Conservation (phyloP, 805 yeast genomes). For the Kodamaea fukazawae region DNA sequence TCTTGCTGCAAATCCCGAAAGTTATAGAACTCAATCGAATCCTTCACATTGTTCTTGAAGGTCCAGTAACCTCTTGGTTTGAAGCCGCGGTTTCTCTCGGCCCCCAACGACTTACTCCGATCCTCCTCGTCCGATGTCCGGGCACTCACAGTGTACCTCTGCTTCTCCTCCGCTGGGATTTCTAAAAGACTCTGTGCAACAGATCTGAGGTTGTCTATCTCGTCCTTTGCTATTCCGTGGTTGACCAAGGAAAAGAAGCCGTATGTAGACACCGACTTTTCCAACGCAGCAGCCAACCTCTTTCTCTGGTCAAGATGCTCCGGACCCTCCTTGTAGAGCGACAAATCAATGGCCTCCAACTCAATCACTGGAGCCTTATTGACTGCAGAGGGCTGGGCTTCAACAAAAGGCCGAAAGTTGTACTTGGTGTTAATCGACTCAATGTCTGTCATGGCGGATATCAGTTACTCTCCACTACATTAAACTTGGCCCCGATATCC, state of each 20-base stretch:
- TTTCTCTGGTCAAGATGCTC: conserved; percentile 28
- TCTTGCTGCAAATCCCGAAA: conserved; percentile 26
- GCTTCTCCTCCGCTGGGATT: conserved; percentile 39
- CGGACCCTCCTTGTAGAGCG: conserved; percentile 34
- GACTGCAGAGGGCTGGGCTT: conserved; percentile 21
- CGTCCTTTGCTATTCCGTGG: conserved; percentile 37
- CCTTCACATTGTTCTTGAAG: conserved; percentile 28
- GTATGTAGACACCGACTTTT: conserved; percentile 37
- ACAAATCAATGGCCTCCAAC: conserved; percentile 36
- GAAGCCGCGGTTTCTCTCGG: conserved; percentile 29
- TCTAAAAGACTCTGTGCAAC: conserved; percentile 42
- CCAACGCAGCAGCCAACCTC: conserved; percentile 36
- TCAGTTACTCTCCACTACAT: no score
- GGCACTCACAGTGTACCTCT: conserved; percentile 40
- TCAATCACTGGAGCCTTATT: conserved; percentile 20
- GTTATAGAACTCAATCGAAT: conserved; percentile 27
- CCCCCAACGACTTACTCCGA: conserved; percentile 24
- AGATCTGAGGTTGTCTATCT: conserved; percentile 34
- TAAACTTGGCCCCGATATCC: no score
- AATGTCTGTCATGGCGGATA: conserved; percentile 7
- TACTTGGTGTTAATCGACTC: conserved; percentile 21
- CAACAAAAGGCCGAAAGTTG: conserved; percentile 30
- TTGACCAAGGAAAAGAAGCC: conserved; percentile 45
- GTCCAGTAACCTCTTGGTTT: conserved; percentile 32
- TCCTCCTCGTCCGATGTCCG: conserved; percentile 28